Base-by-base conservation (phyloP, 768 basidiomycete genomes). In the Clavaria fumosa region DNA sequence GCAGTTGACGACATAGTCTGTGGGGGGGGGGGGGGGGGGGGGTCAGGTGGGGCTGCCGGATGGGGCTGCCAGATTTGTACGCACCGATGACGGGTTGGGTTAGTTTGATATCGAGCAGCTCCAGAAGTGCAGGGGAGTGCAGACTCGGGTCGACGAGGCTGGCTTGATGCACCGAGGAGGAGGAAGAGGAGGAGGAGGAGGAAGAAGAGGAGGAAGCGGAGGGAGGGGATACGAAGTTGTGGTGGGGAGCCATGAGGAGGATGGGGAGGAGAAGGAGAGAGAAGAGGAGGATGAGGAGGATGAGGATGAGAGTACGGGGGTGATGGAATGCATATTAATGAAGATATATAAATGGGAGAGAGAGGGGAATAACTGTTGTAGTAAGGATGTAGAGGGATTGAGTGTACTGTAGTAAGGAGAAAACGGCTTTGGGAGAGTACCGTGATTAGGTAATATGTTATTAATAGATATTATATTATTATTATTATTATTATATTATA, bases 1-100 rank as follows among this genome's bases (percentile, higher is more conserved):
- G 17, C 56, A 63, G 53, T 83, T 78, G 10, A 79, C 68, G 39
- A 78, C 59, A 56, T 79, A 75, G 40, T 83, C 81, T 84, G 45
- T n/a, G 34, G 31, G 30, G 34, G 28, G 42, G 43, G 31, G 43
- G 46, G 14, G 22, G 40, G 18, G 1, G 32, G 24, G 17, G 42
- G 21, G 26, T 26, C 12, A 35, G 10, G 6, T 15, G 21, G 7
- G 24, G 23, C 5, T 24, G 23, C n/a, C 15, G 20, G 20, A 18
- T 38, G 22, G 19, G n/a, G n/a, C n/a, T n/a, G n/a, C n/a, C n/a
- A n/a, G n/a, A n/a, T n/a, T n/a, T 31, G 4, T 3, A 68, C 76
- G 31, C 46, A 83, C 81, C 78, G 37, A 79, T 71, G 52, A 84
- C 54, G 21, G 66, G 62, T 36, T 63, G 59, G 35, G 72, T 62